Evolutionary conservation across 1,284 basidiomycete genomes (phyloP).

Genomic region (Thecaphora frezii): DNA sequence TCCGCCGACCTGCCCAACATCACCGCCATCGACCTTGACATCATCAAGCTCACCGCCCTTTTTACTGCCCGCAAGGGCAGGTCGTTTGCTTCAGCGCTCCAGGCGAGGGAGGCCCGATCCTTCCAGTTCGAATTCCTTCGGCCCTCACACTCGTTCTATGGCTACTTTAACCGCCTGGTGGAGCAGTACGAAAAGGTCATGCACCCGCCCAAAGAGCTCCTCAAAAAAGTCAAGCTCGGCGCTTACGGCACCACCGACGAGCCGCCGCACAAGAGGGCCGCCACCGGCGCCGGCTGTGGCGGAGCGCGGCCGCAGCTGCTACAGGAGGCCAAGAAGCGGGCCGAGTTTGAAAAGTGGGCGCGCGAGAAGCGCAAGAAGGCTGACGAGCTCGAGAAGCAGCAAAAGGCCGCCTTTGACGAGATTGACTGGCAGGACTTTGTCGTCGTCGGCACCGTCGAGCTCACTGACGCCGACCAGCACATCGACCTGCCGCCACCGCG

Average conservation of each 20-base stretch:
- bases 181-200: conserved; percentile 93
- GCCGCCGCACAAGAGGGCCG: neutral
- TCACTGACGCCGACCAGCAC: conserved; percentile 78
- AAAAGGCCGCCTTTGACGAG: conserved; percentile 68
- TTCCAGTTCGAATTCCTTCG: conserved; percentile 98
- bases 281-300: conserved; percentile 34
- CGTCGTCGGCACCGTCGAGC: conserved; percentile 97
- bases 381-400: conserved; percentile 77
- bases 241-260: conserved; percentile 27
- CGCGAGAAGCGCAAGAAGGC: conserved; percentile 81
- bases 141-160: conserved; percentile 91
- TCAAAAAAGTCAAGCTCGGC: conserved; percentile 67
- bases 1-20: conserved; percentile 86
- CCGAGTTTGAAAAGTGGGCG: conserved; percentile 83
- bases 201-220: conserved; percentile 74
- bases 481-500: conserved; percentile 93
- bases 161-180: conserved; percentile 93
- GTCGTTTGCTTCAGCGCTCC: conserved; percentile 80
- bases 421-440: conserved; percentile 99
- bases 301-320: conserved; percentile 71
- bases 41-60: conserved; percentile 76
- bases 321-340: conserved; percentile 73
- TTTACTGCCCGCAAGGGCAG: conserved; percentile 91
- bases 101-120: conserved; percentile 85
- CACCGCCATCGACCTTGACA: conserved; percentile 77